Evolutionary conservation across 1,284 basidiomycete genomes (phyloP), one percentile per base, ranked within the genome.

Genomic region (Heterobasidion occidentale): DNA sequence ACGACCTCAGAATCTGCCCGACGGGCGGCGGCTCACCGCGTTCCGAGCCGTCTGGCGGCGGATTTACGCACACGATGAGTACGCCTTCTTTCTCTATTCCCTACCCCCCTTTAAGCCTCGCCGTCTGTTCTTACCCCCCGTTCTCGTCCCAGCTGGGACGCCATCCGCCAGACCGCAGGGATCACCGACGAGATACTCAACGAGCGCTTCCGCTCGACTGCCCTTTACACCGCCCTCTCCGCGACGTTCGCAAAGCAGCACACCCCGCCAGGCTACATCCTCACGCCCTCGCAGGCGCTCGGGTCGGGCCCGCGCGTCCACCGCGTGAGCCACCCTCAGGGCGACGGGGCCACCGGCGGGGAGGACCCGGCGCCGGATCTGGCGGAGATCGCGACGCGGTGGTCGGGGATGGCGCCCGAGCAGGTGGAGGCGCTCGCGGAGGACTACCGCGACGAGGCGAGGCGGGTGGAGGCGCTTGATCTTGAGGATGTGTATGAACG

Each of bases 51-150:
- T 92, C 17, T 98, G 94, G 95, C 79, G 94, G 44, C 77, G 95
- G 35, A 81, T 95, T 50, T 95, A 92, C 65, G 77, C 90, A 47
- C 84, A 90, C 55, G 94, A 98, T 67, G 85, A 97, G 92, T 95
- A 67, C 64, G 85, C 74, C 9, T 35, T n/a, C 38, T 49, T 44
- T 14, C 44, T 53, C 44, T 9, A 4, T 6, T 14, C 1, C 19
- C 27, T 7, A 35, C 14, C 15, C 36, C 9, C 35, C 45, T 36
- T 35, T 33, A 3, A 3, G 46, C 45, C 52, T 38, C 46, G 27
- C 51, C 12, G n/a, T 47, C 11, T 56, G 33, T n/a, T 47, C 8
- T 36, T 14, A 36, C 35, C 38, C 38, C 6, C 27, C 38, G 38
- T n/a, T n/a, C 35, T 45, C 48, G 14, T 8, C n/a, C 53, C 63